Percentiles rank a stretch among this genome's conserved stretches.
These are phyloP conservation scores for Chlamydomonas sp. DNA, from an alignment of 139 green algal genomes.

Conservation along the genomic window DNA sequence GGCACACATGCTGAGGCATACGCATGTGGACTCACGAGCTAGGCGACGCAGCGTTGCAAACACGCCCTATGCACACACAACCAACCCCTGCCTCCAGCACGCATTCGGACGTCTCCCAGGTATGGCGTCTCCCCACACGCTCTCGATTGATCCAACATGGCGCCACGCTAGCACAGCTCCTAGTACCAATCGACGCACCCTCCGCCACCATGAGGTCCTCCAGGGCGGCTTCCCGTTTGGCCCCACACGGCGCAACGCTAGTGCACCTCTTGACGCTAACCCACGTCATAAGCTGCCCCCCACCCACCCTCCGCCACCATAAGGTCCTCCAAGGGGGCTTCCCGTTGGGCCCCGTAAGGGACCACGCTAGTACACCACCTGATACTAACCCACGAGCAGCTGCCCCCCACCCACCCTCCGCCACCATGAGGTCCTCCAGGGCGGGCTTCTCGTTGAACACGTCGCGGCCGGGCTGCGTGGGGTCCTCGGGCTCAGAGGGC, in stretches of 20 bases:
- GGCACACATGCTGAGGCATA: no score
- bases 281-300: background rate
- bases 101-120: no score
- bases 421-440: slow-evolving; percentile 69
- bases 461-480: background rate
- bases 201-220: slow-evolving; percentile 71
- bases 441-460: background rate
- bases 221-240: background rate
- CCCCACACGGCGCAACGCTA: slow-evolving; percentile 7
- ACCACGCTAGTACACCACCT: background rate
- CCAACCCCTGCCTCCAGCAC: no score
- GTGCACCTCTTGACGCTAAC: background rate
- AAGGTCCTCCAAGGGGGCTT: slow-evolving; percentile 71
- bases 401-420: no score
- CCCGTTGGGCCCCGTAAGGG: no score
- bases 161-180: background rate
- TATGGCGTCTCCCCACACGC: no score
- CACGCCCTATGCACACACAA: no score
- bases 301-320: slow-evolving; percentile 49
- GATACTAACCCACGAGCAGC: background rate
- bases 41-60: no score
- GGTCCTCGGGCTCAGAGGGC: no score
- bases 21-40: no score
- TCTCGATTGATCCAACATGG: background rate
- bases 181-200: background rate